Conservation (phyloP, 169 alveolate genomes). For the Eimeria necatrix region DNA sequence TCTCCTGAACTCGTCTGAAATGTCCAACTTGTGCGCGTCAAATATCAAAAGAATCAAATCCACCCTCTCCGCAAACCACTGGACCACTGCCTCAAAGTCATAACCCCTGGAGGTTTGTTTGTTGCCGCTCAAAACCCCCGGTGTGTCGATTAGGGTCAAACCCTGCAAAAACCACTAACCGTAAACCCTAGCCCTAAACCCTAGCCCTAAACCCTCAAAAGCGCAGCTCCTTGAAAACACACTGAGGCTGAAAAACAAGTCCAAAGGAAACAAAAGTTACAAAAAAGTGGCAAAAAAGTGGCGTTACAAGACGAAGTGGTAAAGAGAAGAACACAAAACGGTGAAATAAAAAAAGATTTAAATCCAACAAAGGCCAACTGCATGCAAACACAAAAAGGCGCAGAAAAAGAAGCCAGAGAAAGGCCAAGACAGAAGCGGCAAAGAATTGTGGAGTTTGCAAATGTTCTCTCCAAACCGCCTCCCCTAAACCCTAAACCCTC, state of each 20-base stretch:
- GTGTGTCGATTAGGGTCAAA: slow-evolving; percentile 90
- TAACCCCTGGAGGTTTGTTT: slow-evolving; percentile 91
- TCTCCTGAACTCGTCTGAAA: slow-evolving; percentile 89
- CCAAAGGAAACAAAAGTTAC: no score
- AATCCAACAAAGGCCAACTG: no score
- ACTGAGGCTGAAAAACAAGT: no score
- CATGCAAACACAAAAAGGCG: background rate
- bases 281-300: no score
- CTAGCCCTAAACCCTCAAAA: slow-evolving; percentile 23
- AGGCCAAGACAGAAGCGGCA: background rate
- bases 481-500: slow-evolving; percentile 33
- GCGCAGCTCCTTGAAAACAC: no score
- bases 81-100: slow-evolving; percentile 90
- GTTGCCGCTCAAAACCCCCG: slow-evolving; percentile 90
- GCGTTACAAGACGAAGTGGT: no score
- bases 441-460: no score
- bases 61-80: slow-evolving; percentile 90
- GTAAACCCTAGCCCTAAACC: slow-evolving; percentile 43
- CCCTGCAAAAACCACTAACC: slow-evolving; percentile 72
- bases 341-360: no score
- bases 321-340: no score
- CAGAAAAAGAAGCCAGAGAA: background rate
- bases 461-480: no score
- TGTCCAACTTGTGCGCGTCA: slow-evolving; percentile 91
- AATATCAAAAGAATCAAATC: slow-evolving; percentile 88